Conservation (phyloP, 1,139 yeast genomes). For the Protomyces arabidopsidicola region DNA sequence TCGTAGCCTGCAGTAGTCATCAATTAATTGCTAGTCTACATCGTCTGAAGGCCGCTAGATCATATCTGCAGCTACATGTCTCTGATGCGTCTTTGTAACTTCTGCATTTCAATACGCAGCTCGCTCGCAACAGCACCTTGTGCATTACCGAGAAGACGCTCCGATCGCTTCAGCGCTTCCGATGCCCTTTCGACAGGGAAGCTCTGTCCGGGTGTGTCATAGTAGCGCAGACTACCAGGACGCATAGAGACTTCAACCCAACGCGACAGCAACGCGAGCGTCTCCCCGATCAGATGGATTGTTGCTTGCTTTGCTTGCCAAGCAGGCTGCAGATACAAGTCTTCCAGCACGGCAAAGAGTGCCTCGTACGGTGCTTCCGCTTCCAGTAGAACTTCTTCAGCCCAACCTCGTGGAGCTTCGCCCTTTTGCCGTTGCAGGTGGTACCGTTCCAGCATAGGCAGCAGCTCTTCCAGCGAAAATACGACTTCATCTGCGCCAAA, state of each 20-base stretch:
- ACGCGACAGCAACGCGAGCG: not conserved
- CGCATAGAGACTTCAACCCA: constrained; percentile 16
- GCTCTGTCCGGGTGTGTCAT: not conserved
- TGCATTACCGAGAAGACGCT: not conserved
- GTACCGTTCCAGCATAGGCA: constrained; percentile 50
- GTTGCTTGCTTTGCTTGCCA: constrained; percentile 30
- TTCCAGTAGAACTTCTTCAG: constrained; percentile 64
- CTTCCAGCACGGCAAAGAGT: constrained; percentile 61
- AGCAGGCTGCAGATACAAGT: constrained; percentile 48
- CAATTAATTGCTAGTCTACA: too few relatives aligned
- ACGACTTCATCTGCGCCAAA: constrained; percentile 61
- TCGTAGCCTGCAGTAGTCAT: too few relatives aligned
- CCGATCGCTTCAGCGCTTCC: not conserved
- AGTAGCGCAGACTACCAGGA: not conserved
- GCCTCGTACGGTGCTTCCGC: constrained; percentile 73
- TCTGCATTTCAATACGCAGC: not conserved
- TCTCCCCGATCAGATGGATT: constrained; percentile 21
- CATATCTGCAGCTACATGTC: not conserved
- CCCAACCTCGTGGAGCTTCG: constrained; percentile 50
- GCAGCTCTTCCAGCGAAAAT: constrained; percentile 70
- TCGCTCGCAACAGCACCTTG: not conserved
- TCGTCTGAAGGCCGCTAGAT: not conserved
- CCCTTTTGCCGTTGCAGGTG: constrained; percentile 42
- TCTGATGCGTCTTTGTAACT: not conserved
- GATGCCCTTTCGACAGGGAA: not conserved